phyloP scores from a whole-genome alignment of 371 early-diverging fungal genomes.

The Lichtheimia corymbifera region DNA sequence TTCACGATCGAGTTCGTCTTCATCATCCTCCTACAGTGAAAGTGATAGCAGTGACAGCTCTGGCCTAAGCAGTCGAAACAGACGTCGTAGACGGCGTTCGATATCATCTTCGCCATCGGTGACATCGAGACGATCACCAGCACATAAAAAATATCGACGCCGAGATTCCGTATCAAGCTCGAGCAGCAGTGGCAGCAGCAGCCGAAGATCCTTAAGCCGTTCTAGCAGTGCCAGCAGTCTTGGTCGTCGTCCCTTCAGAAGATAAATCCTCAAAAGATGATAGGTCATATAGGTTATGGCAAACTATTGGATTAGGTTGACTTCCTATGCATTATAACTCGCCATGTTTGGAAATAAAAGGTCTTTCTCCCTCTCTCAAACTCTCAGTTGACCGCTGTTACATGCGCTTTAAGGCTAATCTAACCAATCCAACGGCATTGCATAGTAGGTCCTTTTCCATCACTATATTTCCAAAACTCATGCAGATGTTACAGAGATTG shows the following conservation, averaged over 20 bases:
- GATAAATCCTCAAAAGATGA: too few relatives aligned
- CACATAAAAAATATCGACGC: too few relatives aligned
- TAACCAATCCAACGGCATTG: slow-evolving; percentile 31
- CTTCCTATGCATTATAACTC: not conserved
- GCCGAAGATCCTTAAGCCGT: not conserved
- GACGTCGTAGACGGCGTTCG: not conserved
- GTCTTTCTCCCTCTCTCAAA: not conserved
- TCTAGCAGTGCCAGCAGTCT: not conserved
- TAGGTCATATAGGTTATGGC: too few relatives aligned
- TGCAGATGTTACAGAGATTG: slow-evolving; percentile 25
- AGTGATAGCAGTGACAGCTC: not conserved
- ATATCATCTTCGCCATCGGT: not conserved
- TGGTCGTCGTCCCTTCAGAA: not conserved
- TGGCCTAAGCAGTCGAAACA: not conserved
- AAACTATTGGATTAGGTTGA: not conserved
- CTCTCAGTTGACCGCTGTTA: not conserved
- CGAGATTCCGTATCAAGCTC: not conserved
- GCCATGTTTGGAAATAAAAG: not conserved
- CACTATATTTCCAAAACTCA: not conserved
- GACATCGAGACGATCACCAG: not conserved
- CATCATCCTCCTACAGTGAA: slow-evolving; percentile 2
- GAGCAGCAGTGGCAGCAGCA: not conserved
- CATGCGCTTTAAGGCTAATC: slow-evolving; percentile 34
- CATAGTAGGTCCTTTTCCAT: slow-evolving; percentile 18
- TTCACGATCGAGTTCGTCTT: not conserved